Conservation (phyloP, 192 early-diverging fungal species). For the Linnemannia zychae region DNA sequence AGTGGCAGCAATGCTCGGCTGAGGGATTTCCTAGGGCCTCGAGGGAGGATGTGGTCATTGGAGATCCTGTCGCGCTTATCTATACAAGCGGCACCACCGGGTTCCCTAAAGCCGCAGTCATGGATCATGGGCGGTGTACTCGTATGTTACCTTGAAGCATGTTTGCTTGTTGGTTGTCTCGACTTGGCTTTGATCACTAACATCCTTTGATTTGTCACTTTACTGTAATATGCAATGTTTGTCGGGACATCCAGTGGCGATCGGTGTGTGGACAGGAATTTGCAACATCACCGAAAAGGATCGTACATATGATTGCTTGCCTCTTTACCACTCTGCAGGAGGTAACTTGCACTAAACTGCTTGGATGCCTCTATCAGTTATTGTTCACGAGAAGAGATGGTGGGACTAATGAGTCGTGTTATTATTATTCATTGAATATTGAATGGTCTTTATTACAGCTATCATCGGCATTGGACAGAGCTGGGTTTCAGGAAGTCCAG, state of each 20-base stretch:
- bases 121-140: conserved; percentile 58
- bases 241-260: conserved; percentile 19
- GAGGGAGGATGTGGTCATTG: neutral
- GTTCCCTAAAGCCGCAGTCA: conserved; percentile 68
- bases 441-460: neutral
- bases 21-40: neutral
- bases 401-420: too few species aligned
- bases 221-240: too few species aligned
- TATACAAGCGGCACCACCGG: conserved; percentile 70
- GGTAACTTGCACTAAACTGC: conserved; percentile 38
- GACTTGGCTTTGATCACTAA: neutral
- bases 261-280: conserved; percentile 17
- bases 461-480: conserved; percentile 23
- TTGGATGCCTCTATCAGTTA: neutral
- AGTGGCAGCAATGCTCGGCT: conserved; percentile 11
- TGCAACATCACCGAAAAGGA: conserved; percentile 49
- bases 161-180: neutral
- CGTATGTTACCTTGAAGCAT: neutral
- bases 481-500: conserved; percentile 50
- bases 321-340: conserved; percentile 71
- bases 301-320: conserved; percentile 67
- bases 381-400: neutral
- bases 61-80: conserved; percentile 55
- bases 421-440: too few species aligned
- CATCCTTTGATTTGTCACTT: neutral